Conservation (phyloP, 345 rosid species). For the Hypericum perforatum region DNA sequence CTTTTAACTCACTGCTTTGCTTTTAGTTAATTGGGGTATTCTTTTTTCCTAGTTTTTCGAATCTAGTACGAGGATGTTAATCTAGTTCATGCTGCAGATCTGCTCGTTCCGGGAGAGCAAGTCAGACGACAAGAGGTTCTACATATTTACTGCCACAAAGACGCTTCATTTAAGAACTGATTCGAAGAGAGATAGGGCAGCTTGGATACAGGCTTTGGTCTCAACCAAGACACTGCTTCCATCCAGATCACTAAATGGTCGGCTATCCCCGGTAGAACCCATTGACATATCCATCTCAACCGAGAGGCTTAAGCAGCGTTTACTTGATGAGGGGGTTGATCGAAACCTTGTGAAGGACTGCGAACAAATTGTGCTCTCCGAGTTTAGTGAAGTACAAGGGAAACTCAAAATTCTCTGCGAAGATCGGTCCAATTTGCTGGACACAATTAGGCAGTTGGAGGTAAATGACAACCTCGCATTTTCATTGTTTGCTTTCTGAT, state of each 20-base stretch:
- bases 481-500: too few species aligned
- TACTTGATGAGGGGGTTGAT: constrained; percentile 51
- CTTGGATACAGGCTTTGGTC: constrained; percentile 90
- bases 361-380: constrained; percentile 79
- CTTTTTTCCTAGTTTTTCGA: too few species aligned
- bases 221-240: constrained; percentile 55
- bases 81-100: constrained; percentile 45
- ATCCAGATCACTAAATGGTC: constrained; percentile 50
- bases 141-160: constrained; percentile 93
- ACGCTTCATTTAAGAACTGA: constrained; percentile 91
- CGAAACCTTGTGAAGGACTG: constrained; percentile 79
- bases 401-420: constrained; percentile 64
- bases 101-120: constrained; percentile 97
- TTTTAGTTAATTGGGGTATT: too few species aligned
- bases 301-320: constrained; percentile 55
- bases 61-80: constrained; percentile 1
- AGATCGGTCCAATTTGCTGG: constrained; percentile 64
- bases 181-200: constrained; percentile 64
- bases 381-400: constrained; percentile 66
- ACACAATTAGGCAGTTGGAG: constrained; percentile 83
- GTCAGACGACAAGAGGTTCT: constrained; percentile 80
- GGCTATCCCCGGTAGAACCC: constrained; percentile 38
- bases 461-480: constrained; percentile 26
- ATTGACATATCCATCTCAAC: constrained; percentile 63
- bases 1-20: too few species aligned